These are phyloP conservation scores for Leccinum broughii DNA, from an alignment of 768 basidiomycete species.

Conservation along the genomic window DNA sequence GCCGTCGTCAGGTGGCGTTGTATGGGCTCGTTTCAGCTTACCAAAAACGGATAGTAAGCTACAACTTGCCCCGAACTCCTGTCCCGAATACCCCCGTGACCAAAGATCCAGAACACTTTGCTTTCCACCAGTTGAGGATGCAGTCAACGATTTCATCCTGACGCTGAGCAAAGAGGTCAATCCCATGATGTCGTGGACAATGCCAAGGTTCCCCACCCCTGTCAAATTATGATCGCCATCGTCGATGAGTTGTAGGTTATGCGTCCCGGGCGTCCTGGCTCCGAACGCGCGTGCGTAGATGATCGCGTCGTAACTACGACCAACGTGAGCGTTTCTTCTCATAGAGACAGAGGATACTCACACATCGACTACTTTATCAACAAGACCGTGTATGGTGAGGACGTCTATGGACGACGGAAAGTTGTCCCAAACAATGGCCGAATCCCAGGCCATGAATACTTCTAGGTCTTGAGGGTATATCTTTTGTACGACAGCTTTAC, in stretches of 20 bases:
- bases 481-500: constrained; percentile 51
- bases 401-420: constrained; percentile 68
- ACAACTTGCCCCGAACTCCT: constrained; percentile 52
- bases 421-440: constrained; percentile 62
- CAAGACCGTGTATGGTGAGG: constrained; percentile 76
- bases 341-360: constrained; percentile 37
- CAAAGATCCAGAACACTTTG: constrained; percentile 45
- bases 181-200: neutral
- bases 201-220: constrained; percentile 38
- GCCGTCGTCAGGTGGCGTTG: neutral
- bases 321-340: constrained; percentile 1
- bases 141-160: constrained; percentile 67
- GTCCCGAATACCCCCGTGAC: constrained; percentile 65
- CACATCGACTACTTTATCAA: constrained; percentile 69
- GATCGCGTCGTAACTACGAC: constrained; percentile 63
- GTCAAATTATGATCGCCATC: constrained; percentile 80
- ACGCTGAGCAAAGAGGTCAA: constrained; percentile 36
- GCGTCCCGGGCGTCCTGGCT: constrained; percentile 60
- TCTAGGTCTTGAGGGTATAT: constrained; percentile 62
- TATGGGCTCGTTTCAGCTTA: neutral
- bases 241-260: constrained; percentile 69
- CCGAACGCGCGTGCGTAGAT: constrained; percentile 67
- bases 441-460: constrained; percentile 63
- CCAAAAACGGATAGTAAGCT: constrained; percentile 11
- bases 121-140: constrained; percentile 69